A percentile compares a stretch with the other conserved stretches of the same genome.
Evolutionary conservation across 2,329 filamentous ascomycete species (phyloP).

Genomic region (Sporothrix protearum): DNA sequence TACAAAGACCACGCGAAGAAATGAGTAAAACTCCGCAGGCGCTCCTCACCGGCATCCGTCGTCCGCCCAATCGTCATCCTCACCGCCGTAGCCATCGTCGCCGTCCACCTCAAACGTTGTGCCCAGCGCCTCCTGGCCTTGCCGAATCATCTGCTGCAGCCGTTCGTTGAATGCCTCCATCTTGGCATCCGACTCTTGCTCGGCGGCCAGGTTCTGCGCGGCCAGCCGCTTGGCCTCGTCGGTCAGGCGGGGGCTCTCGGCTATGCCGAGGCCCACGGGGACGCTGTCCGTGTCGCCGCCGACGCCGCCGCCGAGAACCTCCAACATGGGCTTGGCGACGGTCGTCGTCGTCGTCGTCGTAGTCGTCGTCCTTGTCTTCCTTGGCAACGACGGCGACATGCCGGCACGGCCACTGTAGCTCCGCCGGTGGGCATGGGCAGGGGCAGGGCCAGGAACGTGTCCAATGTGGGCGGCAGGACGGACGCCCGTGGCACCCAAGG

Average conservation of each 20-base stretch:
- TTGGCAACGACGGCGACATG: constrained; percentile 36
- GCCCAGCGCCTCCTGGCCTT: constrained; percentile 82
- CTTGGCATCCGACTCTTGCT: constrained; percentile 73
- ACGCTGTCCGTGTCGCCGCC: constrained; percentile 15
- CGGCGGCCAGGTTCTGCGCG: constrained; percentile 66
- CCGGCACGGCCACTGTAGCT: constrained; percentile 45
- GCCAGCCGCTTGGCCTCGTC: constrained; percentile 71
- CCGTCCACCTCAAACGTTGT: constrained; percentile 64
- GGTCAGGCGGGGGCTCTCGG: constrained; percentile 51
- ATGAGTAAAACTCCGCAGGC: not conserved
- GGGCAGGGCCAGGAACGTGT: too few relatives aligned
- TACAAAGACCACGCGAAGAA: not conserved
- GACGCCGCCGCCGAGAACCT: too few relatives aligned
- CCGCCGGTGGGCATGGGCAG: constrained; percentile 44
- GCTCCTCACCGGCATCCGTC: constrained; percentile 3
- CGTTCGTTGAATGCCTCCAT: constrained; percentile 76
- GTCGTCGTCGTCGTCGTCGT: not conserved
- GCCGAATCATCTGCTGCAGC: constrained; percentile 79
- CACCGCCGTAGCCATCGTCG: constrained; percentile 23
- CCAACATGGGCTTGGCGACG: too few relatives aligned
- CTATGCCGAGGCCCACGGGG: constrained; percentile 25
- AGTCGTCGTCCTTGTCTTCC: not conserved
- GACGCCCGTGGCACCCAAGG: not conserved
- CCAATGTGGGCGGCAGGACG: constrained; percentile 19
- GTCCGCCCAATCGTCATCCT: constrained; percentile 29